Conservation (phyloP, 345 rosid species). For the Erucastrum elatum region DNA sequence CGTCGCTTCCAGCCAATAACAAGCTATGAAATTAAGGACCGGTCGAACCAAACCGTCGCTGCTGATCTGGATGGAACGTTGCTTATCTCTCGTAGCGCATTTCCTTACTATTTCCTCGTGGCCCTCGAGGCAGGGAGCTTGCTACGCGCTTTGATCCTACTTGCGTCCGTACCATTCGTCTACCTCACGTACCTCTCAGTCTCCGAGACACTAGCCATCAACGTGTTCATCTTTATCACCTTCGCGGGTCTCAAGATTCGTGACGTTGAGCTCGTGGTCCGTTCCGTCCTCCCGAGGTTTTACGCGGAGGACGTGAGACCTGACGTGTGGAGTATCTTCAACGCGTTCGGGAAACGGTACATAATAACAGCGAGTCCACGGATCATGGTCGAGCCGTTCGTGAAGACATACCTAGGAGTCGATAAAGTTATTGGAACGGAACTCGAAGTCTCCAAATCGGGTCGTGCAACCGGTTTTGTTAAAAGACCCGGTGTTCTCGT, state of each 20-base stretch:
- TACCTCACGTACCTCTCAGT: constrained; percentile 56
- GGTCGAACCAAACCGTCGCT: constrained; percentile 74
- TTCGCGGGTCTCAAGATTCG: constrained; percentile 62
- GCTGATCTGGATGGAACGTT: constrained; percentile 86
- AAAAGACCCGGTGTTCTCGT: constrained; percentile 71
- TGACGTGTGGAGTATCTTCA: constrained; percentile 76
- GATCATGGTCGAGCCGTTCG: constrained; percentile 87
- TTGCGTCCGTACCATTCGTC: constrained; percentile 66
- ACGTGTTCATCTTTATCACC: constrained; percentile 64
- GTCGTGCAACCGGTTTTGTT: constrained; percentile 77
- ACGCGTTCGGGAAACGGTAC: constrained; percentile 69
- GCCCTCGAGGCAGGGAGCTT: constrained; percentile 93
- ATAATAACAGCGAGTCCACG: constrained; percentile 78
- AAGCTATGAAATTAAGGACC: constrained; percentile 52
- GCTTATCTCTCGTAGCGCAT: constrained; percentile 70
- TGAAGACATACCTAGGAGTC: constrained; percentile 61
- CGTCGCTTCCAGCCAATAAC: constrained; percentile 54
- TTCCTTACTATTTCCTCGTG: constrained; percentile 84
- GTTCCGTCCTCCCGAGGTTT: constrained; percentile 80
- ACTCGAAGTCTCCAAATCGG: constrained; percentile 62
- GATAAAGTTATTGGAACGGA: constrained; percentile 87
- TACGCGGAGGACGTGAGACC: constrained; percentile 90
- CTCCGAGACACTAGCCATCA: constrained; percentile 72
- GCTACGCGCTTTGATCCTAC: constrained; percentile 60
- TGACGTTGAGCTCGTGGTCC: constrained; percentile 73